phyloP scores from a whole-genome alignment of 345 rosid genomes.

The Ceriops decandra region DNA sequence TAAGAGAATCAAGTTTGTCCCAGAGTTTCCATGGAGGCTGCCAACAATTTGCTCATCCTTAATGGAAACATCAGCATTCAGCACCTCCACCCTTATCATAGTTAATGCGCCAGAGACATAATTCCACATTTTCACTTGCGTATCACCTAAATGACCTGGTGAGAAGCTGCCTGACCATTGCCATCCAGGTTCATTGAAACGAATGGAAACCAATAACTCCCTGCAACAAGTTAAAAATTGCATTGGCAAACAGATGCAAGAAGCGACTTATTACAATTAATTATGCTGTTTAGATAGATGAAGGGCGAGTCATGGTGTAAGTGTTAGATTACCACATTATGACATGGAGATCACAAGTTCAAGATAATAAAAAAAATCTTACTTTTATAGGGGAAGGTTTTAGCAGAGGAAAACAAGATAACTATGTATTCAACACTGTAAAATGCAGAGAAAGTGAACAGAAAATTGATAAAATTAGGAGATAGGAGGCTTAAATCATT shows the following conservation, averaged over 20 bases:
- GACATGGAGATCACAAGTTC: too few relatives aligned
- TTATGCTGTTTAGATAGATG: background rate
- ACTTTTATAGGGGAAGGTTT: too few relatives aligned
- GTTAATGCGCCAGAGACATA: slow-evolving; percentile 58
- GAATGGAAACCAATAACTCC: slow-evolving; percentile 75
- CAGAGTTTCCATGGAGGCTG: slow-evolving; percentile 66
- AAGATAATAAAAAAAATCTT: too few relatives aligned
- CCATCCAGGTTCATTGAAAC: slow-evolving; percentile 92
- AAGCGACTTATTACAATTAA: background rate
- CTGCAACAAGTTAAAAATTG: slow-evolving; percentile 36
- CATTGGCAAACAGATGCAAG: background rate
- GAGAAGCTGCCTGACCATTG: slow-evolving; percentile 96
- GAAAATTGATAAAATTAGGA: too few relatives aligned
- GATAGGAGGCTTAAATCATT: background rate
- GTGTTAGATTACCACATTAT: too few relatives aligned
- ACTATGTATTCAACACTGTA: too few relatives aligned
- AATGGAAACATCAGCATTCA: slow-evolving; percentile 73
- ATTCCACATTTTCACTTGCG: slow-evolving; percentile 86
- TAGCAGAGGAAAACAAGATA: too few relatives aligned
- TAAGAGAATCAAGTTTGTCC: slow-evolving; percentile 82
- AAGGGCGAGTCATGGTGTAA: background rate
- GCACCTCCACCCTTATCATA: slow-evolving; percentile 90
- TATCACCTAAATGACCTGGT: slow-evolving; percentile 93
- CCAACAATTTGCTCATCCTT: slow-evolving; percentile 72
- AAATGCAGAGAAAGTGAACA: too few relatives aligned